Evolutionary conservation across 139 green algal species (phyloP).

Genomic region (Micromonas commoda): DNA sequence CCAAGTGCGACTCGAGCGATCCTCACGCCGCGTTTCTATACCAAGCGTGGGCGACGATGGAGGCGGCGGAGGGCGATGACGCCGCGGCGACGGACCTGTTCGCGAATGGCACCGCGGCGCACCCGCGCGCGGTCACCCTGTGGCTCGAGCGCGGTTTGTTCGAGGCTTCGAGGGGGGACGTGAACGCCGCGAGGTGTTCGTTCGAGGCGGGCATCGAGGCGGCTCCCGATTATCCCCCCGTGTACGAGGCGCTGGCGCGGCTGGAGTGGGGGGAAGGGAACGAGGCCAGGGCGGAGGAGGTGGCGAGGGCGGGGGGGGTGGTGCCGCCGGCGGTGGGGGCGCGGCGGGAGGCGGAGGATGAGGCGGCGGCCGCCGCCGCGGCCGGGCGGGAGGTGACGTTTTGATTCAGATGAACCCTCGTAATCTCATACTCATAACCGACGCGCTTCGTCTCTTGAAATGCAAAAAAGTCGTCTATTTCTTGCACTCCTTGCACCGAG

Average conservation of each 20-base stretch:
- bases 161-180: neutral
- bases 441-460: too few species aligned
- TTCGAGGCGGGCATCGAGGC: neutral
- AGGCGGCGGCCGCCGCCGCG: neutral
- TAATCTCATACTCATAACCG: too few species aligned
- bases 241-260: neutral
- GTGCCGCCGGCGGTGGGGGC: too few species aligned
- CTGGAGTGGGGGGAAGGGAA: neutral
- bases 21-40: too few species aligned
- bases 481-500: too few species aligned
- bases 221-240: neutral
- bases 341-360: neutral
- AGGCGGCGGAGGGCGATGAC: neutral
- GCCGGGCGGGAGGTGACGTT: too few species aligned
- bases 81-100: conserved; percentile 7
- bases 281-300: neutral
- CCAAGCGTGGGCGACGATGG: conserved; percentile 12
- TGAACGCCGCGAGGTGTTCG: neutral
- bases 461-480: too few species aligned
- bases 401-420: too few species aligned
- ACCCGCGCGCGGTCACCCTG: neutral
- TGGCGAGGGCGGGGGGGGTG: neutral
- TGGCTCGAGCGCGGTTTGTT: neutral
- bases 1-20: neutral
- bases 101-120: neutral